Evolutionary conservation across 768 basidiomycete species (phyloP), one percentile per base, ranked within the genome.

Genomic region (Ramaria rubella): DNA sequence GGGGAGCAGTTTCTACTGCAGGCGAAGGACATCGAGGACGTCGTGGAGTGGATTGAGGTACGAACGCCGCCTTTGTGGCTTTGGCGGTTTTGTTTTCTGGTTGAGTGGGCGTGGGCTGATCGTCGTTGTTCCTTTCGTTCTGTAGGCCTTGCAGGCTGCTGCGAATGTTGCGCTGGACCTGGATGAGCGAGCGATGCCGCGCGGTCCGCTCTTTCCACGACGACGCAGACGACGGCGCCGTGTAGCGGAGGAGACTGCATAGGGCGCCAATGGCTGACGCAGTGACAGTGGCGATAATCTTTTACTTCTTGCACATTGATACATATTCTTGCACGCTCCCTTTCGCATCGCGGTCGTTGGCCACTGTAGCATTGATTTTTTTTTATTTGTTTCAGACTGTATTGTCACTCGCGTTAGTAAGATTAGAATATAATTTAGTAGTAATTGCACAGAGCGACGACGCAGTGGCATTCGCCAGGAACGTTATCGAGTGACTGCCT

Each of bases 1-100:
- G 96, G 95, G 12, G 91, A 98, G 74, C 96, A 99, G 72, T 99
- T 99, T 71, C 73, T 99, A 62, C 64, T 99, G 63, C 95, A 99
- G 71, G 90, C 90, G 2, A 81, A 77, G 49, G 86, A 89, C 65
- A 85, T 93, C 36, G 77, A 83, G 43, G 82, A 83, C 26, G 94
- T 97, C 1, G 90, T 98, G 54, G 83, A 87, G 53, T 94, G 95
- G 93, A 94, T 99, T 59, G 95, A 99, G 84, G 91, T 92, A 62
- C 56, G 75, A 65, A 7, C 8, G 15, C 23, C 31, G 43, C 15
- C 23, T 23, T 34, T 45, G 11, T 34, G 17, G 5, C 33, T 30
- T 38, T n/a, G n/a, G n/a, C n/a, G 19, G 6, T 14, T 30, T 48
- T 12, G n/a, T 0, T 44, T 43, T 40, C 48, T 21, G 38, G 34